Percentiles rank a stretch among this genome's conserved stretches.
These are phyloP conservation scores for Pythium sp. DNA, from an alignment of 352 stramenopile genomes.

Conservation along the genomic window DNA sequence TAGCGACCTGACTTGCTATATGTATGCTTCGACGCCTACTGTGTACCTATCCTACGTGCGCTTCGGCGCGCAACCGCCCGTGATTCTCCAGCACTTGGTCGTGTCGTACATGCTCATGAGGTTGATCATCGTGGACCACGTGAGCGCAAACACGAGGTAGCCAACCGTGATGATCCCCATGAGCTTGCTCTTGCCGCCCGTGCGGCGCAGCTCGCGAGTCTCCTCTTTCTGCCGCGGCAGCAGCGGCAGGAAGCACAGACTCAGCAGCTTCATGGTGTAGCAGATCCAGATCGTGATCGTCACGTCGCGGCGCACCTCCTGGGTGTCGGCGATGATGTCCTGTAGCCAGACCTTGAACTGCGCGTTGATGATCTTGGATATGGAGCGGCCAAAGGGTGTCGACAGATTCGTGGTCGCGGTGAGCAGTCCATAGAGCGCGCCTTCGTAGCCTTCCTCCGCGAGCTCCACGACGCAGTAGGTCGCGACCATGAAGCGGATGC, in stretches of 20 bases:
- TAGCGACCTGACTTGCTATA: neutral
- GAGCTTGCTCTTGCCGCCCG: conserved; percentile 38
- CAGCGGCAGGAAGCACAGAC: conserved; percentile 43
- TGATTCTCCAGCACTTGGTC: conserved; percentile 70
- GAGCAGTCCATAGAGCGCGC: conserved; percentile 48
- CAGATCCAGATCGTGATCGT: conserved; percentile 54
- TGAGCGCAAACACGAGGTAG: conserved; percentile 32
- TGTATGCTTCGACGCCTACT: too few species aligned
- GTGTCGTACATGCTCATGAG: conserved; percentile 50
- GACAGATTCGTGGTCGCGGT: conserved; percentile 50
- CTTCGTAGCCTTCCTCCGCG: conserved; percentile 49
- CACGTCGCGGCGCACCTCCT: conserved; percentile 47
- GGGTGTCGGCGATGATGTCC: conserved; percentile 44
- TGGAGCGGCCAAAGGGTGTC: conserved; percentile 38
- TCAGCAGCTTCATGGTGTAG: conserved; percentile 54
- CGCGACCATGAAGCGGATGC: conserved; percentile 50
- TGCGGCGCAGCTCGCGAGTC: conserved; percentile 32
- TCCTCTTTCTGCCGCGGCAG: conserved; percentile 40
- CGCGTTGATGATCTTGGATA: conserved; percentile 56
- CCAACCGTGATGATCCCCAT: conserved; percentile 35
- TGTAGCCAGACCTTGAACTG: conserved; percentile 51
- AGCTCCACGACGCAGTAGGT: conserved; percentile 63
- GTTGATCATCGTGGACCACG: conserved; percentile 49
- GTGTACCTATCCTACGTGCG: neutral
- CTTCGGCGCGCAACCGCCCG: conserved; percentile 44